These are phyloP conservation scores for Suhomyces faveliae DNA, from an alignment of 805 yeast species.

Conservation along the genomic window DNA sequence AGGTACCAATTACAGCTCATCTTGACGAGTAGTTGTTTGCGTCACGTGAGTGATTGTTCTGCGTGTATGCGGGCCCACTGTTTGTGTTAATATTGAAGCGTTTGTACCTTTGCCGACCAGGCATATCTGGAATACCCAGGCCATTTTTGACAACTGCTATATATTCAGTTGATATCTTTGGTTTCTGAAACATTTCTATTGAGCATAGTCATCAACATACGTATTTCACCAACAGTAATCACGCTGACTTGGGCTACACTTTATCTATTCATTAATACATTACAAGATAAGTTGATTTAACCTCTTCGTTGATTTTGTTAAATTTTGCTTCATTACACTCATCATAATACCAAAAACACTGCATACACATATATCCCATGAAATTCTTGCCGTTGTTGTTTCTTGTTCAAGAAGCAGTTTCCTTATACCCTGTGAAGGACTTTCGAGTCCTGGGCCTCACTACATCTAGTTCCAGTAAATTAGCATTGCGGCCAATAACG, in stretches of 20 bases:
- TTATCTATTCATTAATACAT: too few relatives aligned
- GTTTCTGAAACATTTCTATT: background rate
- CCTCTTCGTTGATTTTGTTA: background rate
- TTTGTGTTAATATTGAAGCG: background rate
- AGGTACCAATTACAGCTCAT: background rate
- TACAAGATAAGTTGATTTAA: too few relatives aligned
- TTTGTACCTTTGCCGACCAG: background rate
- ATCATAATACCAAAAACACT: background rate
- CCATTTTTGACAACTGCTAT: background rate
- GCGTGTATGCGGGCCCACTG: conserved; percentile 1
- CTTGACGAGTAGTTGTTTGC: background rate
- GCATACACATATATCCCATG: background rate
- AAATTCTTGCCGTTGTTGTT: background rate
- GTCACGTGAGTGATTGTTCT: background rate
- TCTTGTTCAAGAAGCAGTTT: conserved; percentile 1
- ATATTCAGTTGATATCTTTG: background rate
- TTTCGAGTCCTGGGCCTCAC: conserved; percentile 11
- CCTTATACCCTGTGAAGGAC: conserved; percentile 13
- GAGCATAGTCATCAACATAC: background rate
- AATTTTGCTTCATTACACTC: background rate
- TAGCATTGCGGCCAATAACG: background rate
- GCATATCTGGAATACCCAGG: background rate
- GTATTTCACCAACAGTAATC: background rate
- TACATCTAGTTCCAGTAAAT: background rate
- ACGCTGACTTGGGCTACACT: too few relatives aligned